Evolutionary conservation across 2,329 filamentous ascomycete species (phyloP), one percentile per base, ranked within the genome.

Genomic region (Alternaria sp.): DNA sequence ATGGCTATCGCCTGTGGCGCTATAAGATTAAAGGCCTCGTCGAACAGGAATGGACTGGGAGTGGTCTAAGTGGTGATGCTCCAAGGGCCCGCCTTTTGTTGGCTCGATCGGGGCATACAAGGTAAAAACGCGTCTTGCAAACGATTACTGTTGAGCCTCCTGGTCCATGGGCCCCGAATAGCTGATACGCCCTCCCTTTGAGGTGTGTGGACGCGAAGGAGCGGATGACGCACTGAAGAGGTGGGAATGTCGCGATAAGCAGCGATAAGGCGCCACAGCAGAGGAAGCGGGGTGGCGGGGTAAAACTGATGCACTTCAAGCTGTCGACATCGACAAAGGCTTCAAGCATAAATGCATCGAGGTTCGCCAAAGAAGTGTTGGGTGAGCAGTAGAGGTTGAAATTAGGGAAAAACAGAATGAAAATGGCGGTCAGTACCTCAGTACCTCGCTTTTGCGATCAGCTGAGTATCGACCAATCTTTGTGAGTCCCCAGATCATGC

Each of bases 221-320:
- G 50, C 53, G 53, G 58, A 66, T 72, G 70, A 71, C 69, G 68
- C 65, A 62, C 57, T 62, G 58, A 40, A 55, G 55, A 45, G 46
- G 51, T 17, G 26, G 34, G 5, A 29, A 57, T 44, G 54, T 57
- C 44, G 64, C 58, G 60, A 68, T 68, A 69, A 62, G 56, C 65
- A 62, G 56, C 65, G 65, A 66, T 69, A 66, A 62, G 49, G 34
- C 56, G 69, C 69, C 67, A 67, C 70, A 71, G 58, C 61, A 65
- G 66, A 62, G 36, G 49, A 54, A 13, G 50, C 50, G 42, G 56
- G 59, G 61, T 51, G 23, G 63, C 51, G 37, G 41, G 49, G 51
- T 39, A 59, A 46, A 14, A 52, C 49, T 26, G 51, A 46, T 50
- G 45, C 45, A 34, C 45, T 33, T 58, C 31, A 54, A 45, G 31